Base-by-base conservation (phyloP, 768 basidiomycete genomes). In the Termitomyces sp. region DNA sequence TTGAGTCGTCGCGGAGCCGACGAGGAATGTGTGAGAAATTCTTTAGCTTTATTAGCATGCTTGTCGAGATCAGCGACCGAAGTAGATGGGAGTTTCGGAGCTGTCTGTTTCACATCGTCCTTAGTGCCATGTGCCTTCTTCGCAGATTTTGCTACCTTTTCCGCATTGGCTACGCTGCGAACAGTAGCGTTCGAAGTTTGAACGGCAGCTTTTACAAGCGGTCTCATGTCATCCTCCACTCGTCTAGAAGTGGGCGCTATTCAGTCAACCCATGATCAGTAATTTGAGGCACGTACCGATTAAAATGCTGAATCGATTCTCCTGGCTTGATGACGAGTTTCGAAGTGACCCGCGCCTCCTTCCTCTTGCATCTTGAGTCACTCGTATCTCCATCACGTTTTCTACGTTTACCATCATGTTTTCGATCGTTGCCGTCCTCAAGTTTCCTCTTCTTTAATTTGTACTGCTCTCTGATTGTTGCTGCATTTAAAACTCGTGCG, bases 261-360 rank as follows among this genome's bases (percentile, higher is more conserved):
- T 45, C 46, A 56, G 17, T 7, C 15, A 14, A 0, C 1, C 19
- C 24, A 26, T 12, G 1, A 32, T 28, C 22, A 3, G 7, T 19
- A 17, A 35, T 15, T 4, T 32, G 24, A 19, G 9, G 14, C 24
- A 53, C 80, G 50, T 61, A 89, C 89, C 81, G 75, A 66, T 90
- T 87, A 67, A 90, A 92, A 70, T 89, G 85, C 53, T 80, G 76
- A 51, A 91, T 76, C 0, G 87, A 84, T 67, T 92, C 90, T 43
- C 85, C 82, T 0, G 82, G 80, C 54, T 78, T 74, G 28, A 88
- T 89, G 45, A 63, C 71, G 40, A 85, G 64, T 8, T 57, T 57
- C 40, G 61, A 55, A 12, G 41, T 37, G 22, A 19, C 48, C 55
- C 65, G 58, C 35, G 68, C 54, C 38, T 66, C 65, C 59, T 66